Conservation (phyloP, 192 early-diverging fungal genomes). For the Coemansia sp. region DNA sequence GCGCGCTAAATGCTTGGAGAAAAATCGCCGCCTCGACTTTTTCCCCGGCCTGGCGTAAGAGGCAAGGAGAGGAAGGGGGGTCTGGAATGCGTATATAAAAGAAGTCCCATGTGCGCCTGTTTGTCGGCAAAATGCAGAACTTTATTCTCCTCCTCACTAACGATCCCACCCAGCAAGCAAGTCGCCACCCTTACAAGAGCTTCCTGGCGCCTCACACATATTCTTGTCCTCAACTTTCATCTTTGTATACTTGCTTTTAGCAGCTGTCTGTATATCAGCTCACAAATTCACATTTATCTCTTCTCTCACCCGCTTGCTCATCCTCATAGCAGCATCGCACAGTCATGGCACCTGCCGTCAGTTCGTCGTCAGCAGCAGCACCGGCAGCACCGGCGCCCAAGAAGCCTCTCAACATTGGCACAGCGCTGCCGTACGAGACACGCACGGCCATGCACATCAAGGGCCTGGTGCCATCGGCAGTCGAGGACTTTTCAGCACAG, state of each 20-base stretch:
- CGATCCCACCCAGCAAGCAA: too few relatives aligned
- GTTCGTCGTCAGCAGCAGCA: slow-evolving; percentile 2
- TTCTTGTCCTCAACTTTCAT: too few relatives aligned
- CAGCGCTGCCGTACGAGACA: slow-evolving; percentile 35
- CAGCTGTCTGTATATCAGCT: too few relatives aligned
- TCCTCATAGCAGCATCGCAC: slow-evolving; percentile 23
- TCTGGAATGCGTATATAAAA: slow-evolving; percentile 2
- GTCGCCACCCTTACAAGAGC: too few relatives aligned
- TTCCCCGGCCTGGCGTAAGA: too few relatives aligned
- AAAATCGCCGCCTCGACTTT: too few relatives aligned
- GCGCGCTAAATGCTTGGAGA: too few relatives aligned
- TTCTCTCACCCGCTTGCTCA: slow-evolving; percentile 7
- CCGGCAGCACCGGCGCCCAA: slow-evolving; percentile 7
- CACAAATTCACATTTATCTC: not conserved
- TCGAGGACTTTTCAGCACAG: slow-evolving; percentile 76
- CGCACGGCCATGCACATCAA: slow-evolving; percentile 65
- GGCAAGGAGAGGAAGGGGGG: too few relatives aligned
- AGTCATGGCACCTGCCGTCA: slow-evolving; percentile 38
- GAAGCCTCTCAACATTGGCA: slow-evolving; percentile 38
- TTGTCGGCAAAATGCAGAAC: too few relatives aligned
- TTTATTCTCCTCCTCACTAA: not conserved
- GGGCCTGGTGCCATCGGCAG: slow-evolving; percentile 72
- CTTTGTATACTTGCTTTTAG: too few relatives aligned
- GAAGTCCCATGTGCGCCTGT: too few relatives aligned
- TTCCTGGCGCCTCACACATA: too few relatives aligned